Base-by-base conservation (phyloP, 177 flowering plant species). In the Vitis hybrid region DNA sequence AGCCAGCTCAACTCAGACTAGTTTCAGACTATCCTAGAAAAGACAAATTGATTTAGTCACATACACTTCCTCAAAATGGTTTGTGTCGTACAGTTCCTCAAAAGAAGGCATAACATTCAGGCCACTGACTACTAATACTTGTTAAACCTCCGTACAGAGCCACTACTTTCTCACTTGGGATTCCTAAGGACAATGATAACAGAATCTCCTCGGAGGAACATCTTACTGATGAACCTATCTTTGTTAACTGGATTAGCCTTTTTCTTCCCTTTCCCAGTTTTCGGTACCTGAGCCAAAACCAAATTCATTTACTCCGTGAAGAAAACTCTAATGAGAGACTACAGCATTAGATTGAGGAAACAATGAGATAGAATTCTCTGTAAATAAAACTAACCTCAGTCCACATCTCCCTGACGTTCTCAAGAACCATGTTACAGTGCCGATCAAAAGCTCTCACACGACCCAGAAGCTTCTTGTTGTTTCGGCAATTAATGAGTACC, bases 401-500 rank as follows among this genome's bases (percentile, higher is more conserved):
- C 98, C 98, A 93, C 95, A 93, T 93, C 81, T 93, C 98, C 66
- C 91, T 83, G 57, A 93, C 98, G 79, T 93, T 91, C 73, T 93
- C 95, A 13, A 93, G 89, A 69, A 93, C 98, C 98, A 93, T 93
- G 77, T 93, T 93, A 82, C 97, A 91, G 82, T 93, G 98, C 15
- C 98, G 83, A 72, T 93, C 97, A 83, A 93, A 93, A 26, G 97
- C 97, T 71, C 95, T 87, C 61, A 93, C 98, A 60, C 92, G 93
- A 2, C 98, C 98, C 31, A 93, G 87, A 64, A 93, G 89, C 76
- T 93, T 93, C 75, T 69, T 86, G 85, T 93, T 93, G 81, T 93
- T 93, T 13, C 98, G 83, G 75, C 97, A 91, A 58, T 93, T 93
- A 55, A 93, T 90, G 51, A 93, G 95, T 65, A 93, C 97, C 98